Base-by-base conservation (phyloP, 176 grass and related monocot genomes). In the Thalia dealbata region DNA sequence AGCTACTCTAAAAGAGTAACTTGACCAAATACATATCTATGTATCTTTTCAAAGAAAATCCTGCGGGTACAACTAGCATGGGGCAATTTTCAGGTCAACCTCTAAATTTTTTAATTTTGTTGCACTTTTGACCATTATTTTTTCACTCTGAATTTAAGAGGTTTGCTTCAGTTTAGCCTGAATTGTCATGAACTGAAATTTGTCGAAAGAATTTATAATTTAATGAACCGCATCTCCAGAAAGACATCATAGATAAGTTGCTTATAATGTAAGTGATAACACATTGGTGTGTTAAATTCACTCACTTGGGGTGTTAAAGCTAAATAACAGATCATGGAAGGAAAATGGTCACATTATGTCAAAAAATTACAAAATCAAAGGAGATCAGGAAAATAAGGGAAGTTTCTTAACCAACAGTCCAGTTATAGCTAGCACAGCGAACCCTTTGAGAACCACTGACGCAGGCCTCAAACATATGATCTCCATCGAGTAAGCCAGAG, bases 371-470 rank as follows among this genome's bases (percentile, higher is more conserved):
- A 54, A 59, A 70, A 45, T 46, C 16, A 44, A 68, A 73, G 14
- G 35, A 61, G 11, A 10, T n/a, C 61, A 79, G 48, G 30, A 48
- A 21, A 35, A 18, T 25, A 60, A 52, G 50, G 64, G 22, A 54
- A 75, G 86, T 80, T 79, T 81, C 84, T 84, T 78, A 83, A 96
- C 93, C 93, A 70, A 92, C 84, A 81, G 65, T 82, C 93, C 93
- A 97, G 22, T 82, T 76, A 80, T 92, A 91, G 66, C 69, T 86
- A 75, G 78, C 83, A 76, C 89, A 97, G 76, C 50, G 44, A 21
- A 75, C 16, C 50, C 50, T 62, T 69, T 62, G 50, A 32, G 73
- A 52, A 65, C 52, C 66, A 24, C 69, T 84, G 15, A 83, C 70
- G 54, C 93, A 97, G 73, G 73, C 85, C 0, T 75, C 69, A 11